Evolutionary conservation across 495 filamentous ascomycete genomes (phyloP), one percentile per base, ranked within the genome.

Genomic region (Penicillium fimorum): DNA sequence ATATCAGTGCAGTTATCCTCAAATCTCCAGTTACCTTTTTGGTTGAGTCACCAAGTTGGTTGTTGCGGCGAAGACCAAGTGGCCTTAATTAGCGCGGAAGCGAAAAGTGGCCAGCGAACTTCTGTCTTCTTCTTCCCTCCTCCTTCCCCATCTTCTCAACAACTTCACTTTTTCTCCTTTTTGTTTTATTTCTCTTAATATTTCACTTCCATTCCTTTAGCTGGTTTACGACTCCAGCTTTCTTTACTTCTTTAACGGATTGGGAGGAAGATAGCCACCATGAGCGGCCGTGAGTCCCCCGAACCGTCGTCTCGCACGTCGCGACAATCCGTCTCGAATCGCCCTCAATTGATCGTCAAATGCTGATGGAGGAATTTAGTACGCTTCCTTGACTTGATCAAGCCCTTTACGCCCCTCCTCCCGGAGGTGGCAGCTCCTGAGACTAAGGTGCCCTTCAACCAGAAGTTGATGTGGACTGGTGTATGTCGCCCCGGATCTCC

Each of bases 401-500:
- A 97, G 78, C 94, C 95, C 74, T 99, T 99, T 76, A 88, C 92
- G 81, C 92, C 94, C 76, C 88, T 97, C 83, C 88, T 99, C 72
- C 94, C 94, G 72, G 94, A 99, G 87, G 94, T 99, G 75, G 87
- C 92, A 78, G 87, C 95, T 65, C 95, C 94, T 57, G 94, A 99
- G 80, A 81, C 77, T 87, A 96, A 96, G 81, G 87, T 92, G 47
- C 90, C 93, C 61, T 99, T 97, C 85, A 93, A 95, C 81, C 93
- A 97, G 79, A 93, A 95, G 80, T 78, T 97, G 84, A 96, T 97
- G 92, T 99, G 95, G 95, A 99, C 95, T 35, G 93, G 92, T 71
- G 80, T 87, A 78, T 65, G 81, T 75, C 62, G 51, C 60, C 56
- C 60, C 17, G 30, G 55, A 53, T 47, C 42, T 45, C 46, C 15